Evolutionary conservation across 768 basidiomycete species (phyloP).

Genomic region (Leccinum rimulosum): DNA sequence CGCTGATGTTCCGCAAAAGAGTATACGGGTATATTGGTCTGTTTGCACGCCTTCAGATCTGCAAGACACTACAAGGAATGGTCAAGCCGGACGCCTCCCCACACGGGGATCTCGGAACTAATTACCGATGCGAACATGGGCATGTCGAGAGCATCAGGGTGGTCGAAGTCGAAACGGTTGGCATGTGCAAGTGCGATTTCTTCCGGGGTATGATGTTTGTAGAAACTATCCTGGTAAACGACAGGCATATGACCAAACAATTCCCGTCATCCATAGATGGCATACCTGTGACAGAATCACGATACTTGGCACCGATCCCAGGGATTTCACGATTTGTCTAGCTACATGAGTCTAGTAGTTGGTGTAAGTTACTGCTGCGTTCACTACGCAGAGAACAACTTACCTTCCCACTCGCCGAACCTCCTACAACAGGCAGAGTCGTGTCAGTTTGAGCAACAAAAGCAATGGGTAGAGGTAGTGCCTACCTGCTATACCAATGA

Average conservation of each 20-base stretch:
- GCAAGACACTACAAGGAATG: constrained; percentile 60
- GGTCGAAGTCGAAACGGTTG: constrained; percentile 83
- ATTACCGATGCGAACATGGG: constrained; percentile 75
- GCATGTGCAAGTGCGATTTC: constrained; percentile 82
- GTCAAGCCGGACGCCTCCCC: neutral
- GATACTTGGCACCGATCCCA: constrained; percentile 84
- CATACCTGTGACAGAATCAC: constrained; percentile 86
- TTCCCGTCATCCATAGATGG: neutral
- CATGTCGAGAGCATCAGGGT: constrained; percentile 92
- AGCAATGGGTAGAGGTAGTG: constrained; percentile 14
- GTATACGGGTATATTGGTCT: constrained; percentile 89
- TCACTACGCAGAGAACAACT: constrained; percentile 10
- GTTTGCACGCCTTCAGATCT: constrained; percentile 82
- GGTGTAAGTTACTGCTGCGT: constrained; percentile 3
- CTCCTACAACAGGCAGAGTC: constrained; percentile 44
- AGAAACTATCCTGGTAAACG: constrained; percentile 81
- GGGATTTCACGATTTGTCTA: constrained; percentile 70
- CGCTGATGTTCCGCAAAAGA: constrained; percentile 91
- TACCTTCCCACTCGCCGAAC: constrained; percentile 87
- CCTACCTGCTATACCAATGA: constrained; percentile 78
- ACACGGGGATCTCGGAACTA: constrained; percentile 5
- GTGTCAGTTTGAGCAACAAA: neutral
- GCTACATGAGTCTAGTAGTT: constrained; percentile 75
- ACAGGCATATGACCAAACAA: neutral
- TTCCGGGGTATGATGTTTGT: constrained; percentile 75